phyloP scores from a whole-genome alignment of 306 rosid genomes.

The Cucurbita moschata region DNA sequence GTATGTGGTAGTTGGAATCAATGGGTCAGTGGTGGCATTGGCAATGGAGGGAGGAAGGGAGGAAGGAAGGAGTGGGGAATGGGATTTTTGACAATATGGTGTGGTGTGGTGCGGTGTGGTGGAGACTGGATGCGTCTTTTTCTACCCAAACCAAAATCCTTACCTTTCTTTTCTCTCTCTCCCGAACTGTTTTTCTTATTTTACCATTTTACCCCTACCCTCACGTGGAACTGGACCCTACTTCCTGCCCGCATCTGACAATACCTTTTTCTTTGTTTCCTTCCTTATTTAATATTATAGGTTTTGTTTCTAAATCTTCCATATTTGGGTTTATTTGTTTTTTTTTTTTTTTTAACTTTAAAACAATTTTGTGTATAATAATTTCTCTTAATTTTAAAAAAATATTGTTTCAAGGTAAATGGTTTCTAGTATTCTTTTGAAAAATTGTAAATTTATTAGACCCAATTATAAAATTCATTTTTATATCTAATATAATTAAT shows the following conservation, averaged over 20 bases:
- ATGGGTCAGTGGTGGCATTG: neutral
- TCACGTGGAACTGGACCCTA: slow-evolving; percentile 2
- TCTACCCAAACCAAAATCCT: neutral
- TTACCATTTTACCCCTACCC: neutral
- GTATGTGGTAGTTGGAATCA: neutral
- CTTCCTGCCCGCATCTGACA: neutral
- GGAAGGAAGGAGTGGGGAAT: neutral
- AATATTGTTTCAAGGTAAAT: too few species aligned
- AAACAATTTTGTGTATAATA: too few species aligned
- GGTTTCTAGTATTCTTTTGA: too few species aligned
- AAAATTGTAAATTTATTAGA: too few species aligned
- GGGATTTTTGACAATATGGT: neutral
- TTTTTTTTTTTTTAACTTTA: too few species aligned
- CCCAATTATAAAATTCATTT: too few species aligned
- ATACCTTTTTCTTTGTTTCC: neutral
- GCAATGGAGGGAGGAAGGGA: neutral
- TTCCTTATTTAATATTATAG: neutral
- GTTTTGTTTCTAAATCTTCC: neutral
- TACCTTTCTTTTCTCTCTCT: neutral
- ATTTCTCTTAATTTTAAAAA: too few species aligned
- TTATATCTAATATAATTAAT: too few species aligned
- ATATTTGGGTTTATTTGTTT: too few species aligned
- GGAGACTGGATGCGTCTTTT: neutral
- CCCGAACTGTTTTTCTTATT: neutral
- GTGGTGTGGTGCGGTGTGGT: neutral